Conservation (phyloP, 495 filamentous ascomycete species). For the Aspergillus baeticus region DNA sequence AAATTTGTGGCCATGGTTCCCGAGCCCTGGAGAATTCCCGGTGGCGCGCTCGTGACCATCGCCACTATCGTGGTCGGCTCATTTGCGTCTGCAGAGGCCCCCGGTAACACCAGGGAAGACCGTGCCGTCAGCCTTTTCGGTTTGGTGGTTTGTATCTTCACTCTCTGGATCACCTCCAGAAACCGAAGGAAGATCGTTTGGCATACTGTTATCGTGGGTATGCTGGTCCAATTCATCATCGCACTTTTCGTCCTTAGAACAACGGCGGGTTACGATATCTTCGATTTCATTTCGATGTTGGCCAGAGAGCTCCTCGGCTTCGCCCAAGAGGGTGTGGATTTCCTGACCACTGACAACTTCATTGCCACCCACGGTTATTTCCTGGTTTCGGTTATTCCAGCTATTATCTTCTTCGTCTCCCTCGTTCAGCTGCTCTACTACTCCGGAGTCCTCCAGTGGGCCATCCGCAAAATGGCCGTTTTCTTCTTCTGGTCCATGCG, state of each 20-base stretch:
- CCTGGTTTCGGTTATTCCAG: conserved; percentile 68
- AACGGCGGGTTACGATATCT: conserved; percentile 76
- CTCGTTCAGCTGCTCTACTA: conserved; percentile 82
- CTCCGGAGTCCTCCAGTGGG: conserved; percentile 79
- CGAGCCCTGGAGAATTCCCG: conserved; percentile 56
- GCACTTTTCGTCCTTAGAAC: conserved; percentile 85
- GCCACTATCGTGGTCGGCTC: conserved; percentile 72
- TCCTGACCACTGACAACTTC: conserved; percentile 60
- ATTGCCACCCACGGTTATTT: conserved; percentile 55
- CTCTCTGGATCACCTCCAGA: conserved; percentile 67
- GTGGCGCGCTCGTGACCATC: conserved; percentile 58
- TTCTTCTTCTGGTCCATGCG: conserved; percentile 90
- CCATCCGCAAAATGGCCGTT: conserved; percentile 76
- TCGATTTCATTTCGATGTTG: conserved; percentile 75
- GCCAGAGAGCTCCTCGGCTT: conserved; percentile 71
- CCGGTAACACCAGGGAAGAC: conserved; percentile 74
- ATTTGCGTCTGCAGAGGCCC: conserved; percentile 66
- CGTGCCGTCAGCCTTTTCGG: conserved; percentile 81
- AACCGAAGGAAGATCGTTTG: conserved; percentile 57
- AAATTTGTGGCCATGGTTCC: conserved; percentile 56
- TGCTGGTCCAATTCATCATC: conserved; percentile 83
- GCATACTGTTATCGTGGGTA: conserved; percentile 85
- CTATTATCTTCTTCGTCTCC: conserved; percentile 92
- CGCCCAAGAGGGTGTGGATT: conserved; percentile 63
- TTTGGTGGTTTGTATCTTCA: conserved; percentile 65